Conservation (phyloP, 2,329 filamentous ascomycete species). For the Ophiocordyceps sinensis region DNA sequence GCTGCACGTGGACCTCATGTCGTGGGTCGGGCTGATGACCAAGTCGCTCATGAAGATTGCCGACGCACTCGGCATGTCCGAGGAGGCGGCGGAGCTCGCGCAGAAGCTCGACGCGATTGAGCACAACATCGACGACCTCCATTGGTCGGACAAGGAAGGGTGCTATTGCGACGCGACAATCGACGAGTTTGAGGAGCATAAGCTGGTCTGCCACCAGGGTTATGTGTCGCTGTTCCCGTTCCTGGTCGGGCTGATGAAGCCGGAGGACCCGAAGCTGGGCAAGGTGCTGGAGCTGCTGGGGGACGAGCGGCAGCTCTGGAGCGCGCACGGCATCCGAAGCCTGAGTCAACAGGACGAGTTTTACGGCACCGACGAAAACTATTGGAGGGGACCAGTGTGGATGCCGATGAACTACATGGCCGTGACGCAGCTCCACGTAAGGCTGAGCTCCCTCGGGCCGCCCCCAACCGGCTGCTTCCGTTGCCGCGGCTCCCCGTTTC, state of each 20-base stretch:
- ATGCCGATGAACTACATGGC: constrained; percentile 92
- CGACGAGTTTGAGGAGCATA: constrained; percentile 84
- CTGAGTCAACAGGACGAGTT: constrained; percentile 69
- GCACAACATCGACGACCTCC: constrained; percentile 79
- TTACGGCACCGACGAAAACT: constrained; percentile 89
- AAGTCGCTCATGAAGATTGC: constrained; percentile 73
- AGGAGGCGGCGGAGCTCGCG: constrained; percentile 61
- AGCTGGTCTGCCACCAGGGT: constrained; percentile 87
- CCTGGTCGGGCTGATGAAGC: constrained; percentile 63
- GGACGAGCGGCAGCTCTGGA: constrained; percentile 81
- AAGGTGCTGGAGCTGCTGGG: constrained; percentile 63
- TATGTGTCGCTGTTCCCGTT: constrained; percentile 93
- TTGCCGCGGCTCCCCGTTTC: no score
- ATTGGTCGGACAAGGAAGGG: constrained; percentile 71
- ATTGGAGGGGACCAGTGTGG: constrained; percentile 93
- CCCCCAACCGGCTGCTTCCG: not conserved
- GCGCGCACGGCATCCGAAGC: constrained; percentile 73
- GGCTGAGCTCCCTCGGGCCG: constrained; percentile 19
- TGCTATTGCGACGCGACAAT: constrained; percentile 93
- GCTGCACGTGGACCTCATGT: constrained; percentile 86
- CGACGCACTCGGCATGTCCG: constrained; percentile 54
- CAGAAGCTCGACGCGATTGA: constrained; percentile 63
- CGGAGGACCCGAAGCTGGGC: constrained; percentile 60
- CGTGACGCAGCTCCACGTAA: constrained; percentile 61
- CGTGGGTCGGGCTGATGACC: constrained; percentile 96